Percentiles rank a stretch among this genome's conserved stretches.
phyloP scores from a whole-genome alignment of 176 grass and related monocot genomes.

The Triticum monococcum region DNA sequence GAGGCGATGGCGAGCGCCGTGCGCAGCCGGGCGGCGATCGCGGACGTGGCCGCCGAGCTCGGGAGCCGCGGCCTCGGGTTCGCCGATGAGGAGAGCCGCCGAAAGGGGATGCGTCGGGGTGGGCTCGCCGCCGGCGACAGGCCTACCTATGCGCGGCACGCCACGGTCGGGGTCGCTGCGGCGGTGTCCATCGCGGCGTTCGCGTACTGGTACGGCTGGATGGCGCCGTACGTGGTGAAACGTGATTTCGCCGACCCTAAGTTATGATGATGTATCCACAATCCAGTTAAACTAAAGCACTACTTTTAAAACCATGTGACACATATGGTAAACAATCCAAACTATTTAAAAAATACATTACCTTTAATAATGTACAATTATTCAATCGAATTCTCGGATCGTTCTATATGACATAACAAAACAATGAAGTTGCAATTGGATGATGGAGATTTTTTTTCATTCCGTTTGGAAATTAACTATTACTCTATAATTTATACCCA shows the following conservation, averaged over 20 bases:
- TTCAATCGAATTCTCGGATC: no score
- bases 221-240: constrained; percentile 40
- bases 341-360: no score
- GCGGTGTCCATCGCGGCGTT: constrained; percentile 57
- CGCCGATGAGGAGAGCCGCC: constrained; percentile 28
- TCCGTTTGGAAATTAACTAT: neutral
- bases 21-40: constrained; percentile 13
- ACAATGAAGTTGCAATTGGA: neutral
- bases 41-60: constrained; percentile 41
- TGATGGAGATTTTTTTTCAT: neutral
- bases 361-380: no score
- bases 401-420: no score
- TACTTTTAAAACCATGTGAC: no score
- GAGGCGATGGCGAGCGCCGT: constrained; percentile 54
- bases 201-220: constrained; percentile 60
- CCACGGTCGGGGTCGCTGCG: constrained; percentile 43
- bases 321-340: no score
- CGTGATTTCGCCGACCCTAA: neutral
- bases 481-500: no score
- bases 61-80: constrained; percentile 54
- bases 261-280: neutral
- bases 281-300: neutral
- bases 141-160: constrained; percentile 38
- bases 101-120: neutral
- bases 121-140: neutral